Conservation (phyloP, 176 grass and related monocot species). For the Hordeum marinum region DNA sequence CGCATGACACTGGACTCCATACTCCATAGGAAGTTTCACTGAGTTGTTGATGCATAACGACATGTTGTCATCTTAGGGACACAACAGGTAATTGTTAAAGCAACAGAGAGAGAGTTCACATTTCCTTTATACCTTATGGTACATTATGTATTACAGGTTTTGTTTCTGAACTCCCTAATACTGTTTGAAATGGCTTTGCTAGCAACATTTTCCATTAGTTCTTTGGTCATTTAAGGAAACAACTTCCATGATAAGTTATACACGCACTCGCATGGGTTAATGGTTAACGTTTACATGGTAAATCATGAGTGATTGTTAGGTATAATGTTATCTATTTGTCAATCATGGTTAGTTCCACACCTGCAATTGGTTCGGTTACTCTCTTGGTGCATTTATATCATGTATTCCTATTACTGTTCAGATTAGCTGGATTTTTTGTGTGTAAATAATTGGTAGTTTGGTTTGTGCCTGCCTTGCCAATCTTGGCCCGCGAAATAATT, state of each 20-base stretch:
- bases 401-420: background rate
- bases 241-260: background rate
- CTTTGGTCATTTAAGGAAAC: conserved; percentile 35
- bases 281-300: background rate
- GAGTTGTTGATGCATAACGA: background rate
- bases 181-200: conserved; percentile 11
- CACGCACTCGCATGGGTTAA: background rate
- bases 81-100: too few relatives aligned
- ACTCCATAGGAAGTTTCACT: background rate
- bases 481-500: too few relatives aligned
- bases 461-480: too few relatives aligned
- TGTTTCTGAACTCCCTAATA: background rate
- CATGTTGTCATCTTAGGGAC: conserved; percentile 1
- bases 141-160: background rate
- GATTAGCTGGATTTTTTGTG: background rate
- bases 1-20: background rate
- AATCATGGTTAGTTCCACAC: background rate
- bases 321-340: background rate
- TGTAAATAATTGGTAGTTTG: background rate
- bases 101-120: too few relatives aligned
- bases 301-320: conserved; percentile 1
- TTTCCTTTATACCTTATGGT: too few relatives aligned
- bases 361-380: background rate
- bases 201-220: conserved; percentile 20
- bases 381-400: background rate